Evolutionary conservation across 139 green algal genomes (phyloP), one percentile per base, ranked within the genome.

Genomic region (Volvox reticuliferus): DNA sequence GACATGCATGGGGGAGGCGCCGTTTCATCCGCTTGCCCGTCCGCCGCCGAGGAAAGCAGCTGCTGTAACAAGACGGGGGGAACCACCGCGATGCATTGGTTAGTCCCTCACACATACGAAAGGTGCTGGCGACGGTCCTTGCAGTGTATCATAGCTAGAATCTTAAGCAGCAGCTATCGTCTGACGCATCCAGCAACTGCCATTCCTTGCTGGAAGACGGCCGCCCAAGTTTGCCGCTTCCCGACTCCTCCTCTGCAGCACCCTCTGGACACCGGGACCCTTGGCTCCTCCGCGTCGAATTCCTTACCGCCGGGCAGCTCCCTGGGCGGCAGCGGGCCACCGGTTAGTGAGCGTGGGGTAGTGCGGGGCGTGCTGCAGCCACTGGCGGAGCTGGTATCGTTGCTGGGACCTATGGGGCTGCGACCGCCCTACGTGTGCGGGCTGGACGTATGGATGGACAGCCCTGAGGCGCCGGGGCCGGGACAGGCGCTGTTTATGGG

Each of bases 401-500:
- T 89, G 44, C 85, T 89, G 85, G 44, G 69, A 16, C 1, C 19
- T 9, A 26, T 22, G 62, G 69, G 69, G 37, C 69, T 89, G 37
- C 85, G 85, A 68, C 69, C 85, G n/a, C 37, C 85, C 1, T 89
- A 89, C 85, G 69, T 89, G 85, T 79, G 65, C 65, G 85, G 85
- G 19, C n/a, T 82, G 69, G 85, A 89, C 69, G 85, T 89, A 44
- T 89, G 85, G 85, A n/a, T 89, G 69, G 85, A 82, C 85, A 75
- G 85, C 85, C 69, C 69, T 1, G 69, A 71, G 69, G 85, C 69
- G 67, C 35, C 36, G 28, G 69, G 13, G 44, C 69, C 85, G 14
- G 85, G 85, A 19, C 85, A 89, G 69, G 69, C 85, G n/a, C 18
- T 89, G 18, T 82, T 89, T 50, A 89, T 89, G 85, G 85, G 85